These are phyloP conservation scores for Ceratobasidium sp. DNA, from an alignment of 1,284 basidiomycete species.

Conservation along the genomic window DNA sequence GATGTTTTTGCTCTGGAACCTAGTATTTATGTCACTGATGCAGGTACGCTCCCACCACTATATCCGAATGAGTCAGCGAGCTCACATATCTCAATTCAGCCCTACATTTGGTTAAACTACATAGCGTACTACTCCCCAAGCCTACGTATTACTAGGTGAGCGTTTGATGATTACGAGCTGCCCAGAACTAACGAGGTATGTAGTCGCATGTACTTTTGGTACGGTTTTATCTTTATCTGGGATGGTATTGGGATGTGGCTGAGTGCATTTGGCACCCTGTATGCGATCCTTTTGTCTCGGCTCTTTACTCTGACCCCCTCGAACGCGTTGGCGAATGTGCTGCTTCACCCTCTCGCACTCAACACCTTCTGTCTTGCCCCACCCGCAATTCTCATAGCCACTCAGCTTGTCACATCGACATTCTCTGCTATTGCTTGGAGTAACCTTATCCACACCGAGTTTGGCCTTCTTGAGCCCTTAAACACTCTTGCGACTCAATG, in stretches of 20 bases:
- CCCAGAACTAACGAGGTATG: background rate
- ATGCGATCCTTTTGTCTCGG: conserved; percentile 21
- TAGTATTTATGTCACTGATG: conserved; percentile 31
- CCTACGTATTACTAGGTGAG: conserved; percentile 32
- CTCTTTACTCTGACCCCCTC: conserved; percentile 25
- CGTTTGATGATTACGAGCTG: background rate
- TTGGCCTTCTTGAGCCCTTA: conserved; percentile 5
- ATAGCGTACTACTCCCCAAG: conserved; percentile 27
- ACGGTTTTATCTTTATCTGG: conserved; percentile 42
- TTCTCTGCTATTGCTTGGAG: conserved; percentile 37
- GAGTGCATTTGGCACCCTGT: conserved; percentile 38
- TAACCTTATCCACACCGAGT: conserved; percentile 30
- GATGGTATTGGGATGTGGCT: conserved; percentile 35
- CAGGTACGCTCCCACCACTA: conserved; percentile 27
- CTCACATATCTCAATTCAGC: background rate
- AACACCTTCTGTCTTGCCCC: conserved; percentile 23
- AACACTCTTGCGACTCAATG: background rate
- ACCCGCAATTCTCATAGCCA: conserved; percentile 1
- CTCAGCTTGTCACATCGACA: conserved; percentile 31
- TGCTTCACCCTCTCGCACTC: conserved; percentile 32
- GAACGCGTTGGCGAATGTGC: background rate
- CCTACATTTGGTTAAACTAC: conserved; percentile 41
- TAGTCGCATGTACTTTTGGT: conserved; percentile 43
- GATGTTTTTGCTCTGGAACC: conserved; percentile 39
- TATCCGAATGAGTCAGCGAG: too few relatives aligned